Base-by-base conservation (phyloP, 148 eudicot genomes). In the Fagopyrum tataricum region DNA sequence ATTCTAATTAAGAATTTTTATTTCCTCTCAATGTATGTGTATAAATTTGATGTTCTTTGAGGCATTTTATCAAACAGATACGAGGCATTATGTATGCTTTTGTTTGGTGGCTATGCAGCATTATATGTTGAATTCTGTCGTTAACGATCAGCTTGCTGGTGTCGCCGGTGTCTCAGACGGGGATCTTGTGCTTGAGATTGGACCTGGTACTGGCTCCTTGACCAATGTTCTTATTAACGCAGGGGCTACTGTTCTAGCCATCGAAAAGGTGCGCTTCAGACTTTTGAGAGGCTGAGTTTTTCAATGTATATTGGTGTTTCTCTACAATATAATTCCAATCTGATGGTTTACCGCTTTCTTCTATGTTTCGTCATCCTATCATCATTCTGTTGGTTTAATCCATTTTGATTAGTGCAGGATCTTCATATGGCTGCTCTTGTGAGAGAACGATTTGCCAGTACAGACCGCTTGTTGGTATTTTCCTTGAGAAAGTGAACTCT, bases 151-250 rank as follows among this genome's bases (percentile, higher is more conserved):
- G 79, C 91, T 94, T 75, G 93, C 75, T 24, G 76, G 74, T 51
- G 96, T 83, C 62, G 98, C 90, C 12, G 77, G 79, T 78, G 90
- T 91, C 13, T 83, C 76, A 77, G 90, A 94, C 6, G 98, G 98
- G 42, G 96, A 94, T 76, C 46, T 91, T 70, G 98, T 91, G 59
- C 93, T 94, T 44, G 98, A 94, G 84, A 89, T 94, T 76, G 98
- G 98, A 7, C 97, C 97, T 2, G 98, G 97, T 47, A 94, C 97
- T 67, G 98, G 98, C 52, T 91, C 97, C 37, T 87, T 91, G 73
- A 94, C 97, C 17, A 87, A 84, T 83, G 93, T 84, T 71, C 90
- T 89, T 24, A 79, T 85, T 72, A 78, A 81, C 75, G 84, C 93
- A 59, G 93, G 93, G 76, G 93, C 93, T 42, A 82, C 82, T 78